Base-by-base conservation (phyloP, 148 eudicot species). In the Talinum fruticosum region DNA sequence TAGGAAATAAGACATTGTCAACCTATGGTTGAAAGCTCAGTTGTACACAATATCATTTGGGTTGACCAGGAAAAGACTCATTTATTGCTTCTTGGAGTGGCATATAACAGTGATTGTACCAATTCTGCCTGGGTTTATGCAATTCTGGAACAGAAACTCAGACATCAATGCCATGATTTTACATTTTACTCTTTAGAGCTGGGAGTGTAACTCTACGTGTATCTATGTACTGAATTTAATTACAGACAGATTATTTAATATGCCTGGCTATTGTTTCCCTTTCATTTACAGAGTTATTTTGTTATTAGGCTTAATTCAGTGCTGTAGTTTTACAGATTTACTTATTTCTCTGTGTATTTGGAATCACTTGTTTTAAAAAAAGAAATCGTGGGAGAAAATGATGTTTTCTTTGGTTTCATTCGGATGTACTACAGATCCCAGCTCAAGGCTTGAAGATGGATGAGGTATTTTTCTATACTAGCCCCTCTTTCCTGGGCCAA, bases 391-490 rank as follows among this genome's bases (percentile, higher is more conserved):
- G 57, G 5, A 51, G 23, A 15, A 18, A 57, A 21, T 75, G 41
- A 36, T 38, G 19, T 38, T 23, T 66, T 7, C 15, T 24, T 26
- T 36, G 66, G 30, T 66, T 38, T 66, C 16, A 69, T 78, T 79
- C 66, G 67, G 59, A 76, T 64, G 21, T 74, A 66, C 79, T 85
- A 37, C 94, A 96, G 99, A 77, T 85, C 75, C 96, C 93, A 62
- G 81, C 79, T 73, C 83, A 87, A 72, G 93, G 91, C 64, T 75
- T 96, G 79, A 93, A 87, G 84, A 90, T 88, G 83, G 83, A 85
- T 23, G 97, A 96, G 97, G 97, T 95, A 86, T 35, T 71, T 73
- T 15, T 53, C 62, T 68, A 32, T 18, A 19, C 75, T 34, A 59
- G 32, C 75, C 69, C 45, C 24, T 28, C 74, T 23, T 2, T 69